Conservation (phyloP, 129 eudicot species). For the Tagetes patula region DNA sequence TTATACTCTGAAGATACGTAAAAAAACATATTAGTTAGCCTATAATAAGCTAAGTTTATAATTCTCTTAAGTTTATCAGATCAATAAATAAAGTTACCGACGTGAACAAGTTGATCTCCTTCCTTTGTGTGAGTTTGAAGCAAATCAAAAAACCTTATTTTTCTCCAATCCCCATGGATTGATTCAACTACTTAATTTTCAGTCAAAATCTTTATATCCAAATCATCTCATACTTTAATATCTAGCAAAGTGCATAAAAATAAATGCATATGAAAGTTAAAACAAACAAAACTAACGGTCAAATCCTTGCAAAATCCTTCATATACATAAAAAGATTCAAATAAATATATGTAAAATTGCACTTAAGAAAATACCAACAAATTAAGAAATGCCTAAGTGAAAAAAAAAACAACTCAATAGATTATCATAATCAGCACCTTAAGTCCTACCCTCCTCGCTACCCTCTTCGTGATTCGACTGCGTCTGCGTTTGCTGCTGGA, state of each 20-base stretch:
- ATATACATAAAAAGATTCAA: background rate
- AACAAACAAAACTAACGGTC: background rate
- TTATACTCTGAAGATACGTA: too few species aligned
- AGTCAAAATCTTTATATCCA: background rate
- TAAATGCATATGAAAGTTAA: background rate
- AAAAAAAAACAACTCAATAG: background rate
- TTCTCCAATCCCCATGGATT: background rate
- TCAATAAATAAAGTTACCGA: background rate
- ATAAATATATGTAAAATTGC: background rate
- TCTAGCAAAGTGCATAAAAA: background rate
- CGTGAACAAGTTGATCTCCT: background rate
- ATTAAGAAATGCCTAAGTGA: background rate
- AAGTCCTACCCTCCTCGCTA: constrained; percentile 15
- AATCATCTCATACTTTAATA: background rate
- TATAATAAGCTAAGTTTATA: too few species aligned
- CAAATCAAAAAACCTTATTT: background rate
- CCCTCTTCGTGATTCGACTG: background rate
- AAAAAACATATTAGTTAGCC: background rate
- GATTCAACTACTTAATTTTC: background rate
- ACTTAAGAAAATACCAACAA: constrained; percentile 1
- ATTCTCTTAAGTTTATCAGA: background rate
- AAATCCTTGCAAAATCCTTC: constrained; percentile 6
- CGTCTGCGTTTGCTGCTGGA: constrained; percentile 14
- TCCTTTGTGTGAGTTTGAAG: constrained; percentile 5
- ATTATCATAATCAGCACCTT: too few species aligned